Evolutionary conservation across 2,329 filamentous ascomycete species (phyloP), one percentile per base, ranked within the genome.

Genomic region (Aspergillus sp.): DNA sequence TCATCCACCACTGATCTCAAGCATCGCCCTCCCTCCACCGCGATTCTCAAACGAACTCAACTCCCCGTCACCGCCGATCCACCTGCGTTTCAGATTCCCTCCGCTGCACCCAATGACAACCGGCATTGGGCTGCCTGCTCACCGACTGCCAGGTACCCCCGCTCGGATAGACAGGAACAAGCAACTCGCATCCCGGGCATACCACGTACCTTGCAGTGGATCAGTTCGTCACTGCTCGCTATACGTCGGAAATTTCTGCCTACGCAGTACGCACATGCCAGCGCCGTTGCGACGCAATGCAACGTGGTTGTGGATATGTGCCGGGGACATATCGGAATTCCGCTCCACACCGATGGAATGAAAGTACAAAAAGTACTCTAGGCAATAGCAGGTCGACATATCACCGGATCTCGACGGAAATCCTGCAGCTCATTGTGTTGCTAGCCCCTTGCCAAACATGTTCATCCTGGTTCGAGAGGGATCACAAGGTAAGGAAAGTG

Each of bases 41-140:
- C 41, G 21, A 11, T 21, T 44, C 41, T 44, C 41, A 23, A 44
- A 44, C 41, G 19, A 44, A 23, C 19, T 36, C 32, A 36, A 36
- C 32, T 19, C 41, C 19, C 47, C 47, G 47, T 50, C 47, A 50
- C 25, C 47, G 47, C 47, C 47, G 47, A 50, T 50, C 47, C 47
- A 50, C 47, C 47, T 10, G 27, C 47, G 47, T 50, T 50, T 50
- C 47, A 50, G 47, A 50, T 32, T 27, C 23, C 23, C 10, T 15
- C 1, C 44, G 21, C 25, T 27, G 15, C 47, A 10, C 47, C 39
- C 47, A 50, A 50, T 50, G 15, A 50, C 25, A 32, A 15, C 25
- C n/a, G 10, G 25, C 23, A 17, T 8, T 17, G 2, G 11, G 47
- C 10, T 25, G 47, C 25, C 47, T 27, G 21, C 25, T 50, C 47